Conservation (phyloP, 306 rosid species). For the Corylus avellana region DNA sequence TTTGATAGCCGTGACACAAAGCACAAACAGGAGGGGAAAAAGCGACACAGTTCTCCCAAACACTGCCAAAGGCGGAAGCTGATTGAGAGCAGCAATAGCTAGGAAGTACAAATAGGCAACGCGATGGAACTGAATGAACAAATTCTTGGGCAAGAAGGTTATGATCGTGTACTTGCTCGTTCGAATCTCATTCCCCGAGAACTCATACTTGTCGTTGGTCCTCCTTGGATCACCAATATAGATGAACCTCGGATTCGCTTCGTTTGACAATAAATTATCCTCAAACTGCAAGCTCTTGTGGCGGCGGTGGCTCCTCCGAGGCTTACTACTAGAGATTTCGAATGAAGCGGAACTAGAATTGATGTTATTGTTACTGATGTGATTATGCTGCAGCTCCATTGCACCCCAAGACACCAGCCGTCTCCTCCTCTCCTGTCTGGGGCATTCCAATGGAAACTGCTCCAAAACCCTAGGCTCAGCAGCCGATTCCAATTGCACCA, state of each 20-base stretch:
- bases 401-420: conserved; percentile 59
- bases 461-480: conserved; percentile 35
- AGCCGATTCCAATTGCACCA: conserved; percentile 20
- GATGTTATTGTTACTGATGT: neutral
- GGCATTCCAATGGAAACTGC: conserved; percentile 62
- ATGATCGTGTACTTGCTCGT: conserved; percentile 82
- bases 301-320: conserved; percentile 57
- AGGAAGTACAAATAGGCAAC: conserved; percentile 94
- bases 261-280: conserved; percentile 43
- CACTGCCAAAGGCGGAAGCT: conserved; percentile 97
- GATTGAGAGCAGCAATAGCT: conserved; percentile 91
- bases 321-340: conserved; percentile 52
- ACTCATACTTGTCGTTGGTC: conserved; percentile 88
- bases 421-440: conserved; percentile 49
- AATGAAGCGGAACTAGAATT: conserved; percentile 32
- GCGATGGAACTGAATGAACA: conserved; percentile 90
- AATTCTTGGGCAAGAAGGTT: conserved; percentile 87
- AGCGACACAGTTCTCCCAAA: conserved; percentile 93
- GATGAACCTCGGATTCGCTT: conserved; percentile 72
- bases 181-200: conserved; percentile 81
- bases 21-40: conserved; percentile 83
- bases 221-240: conserved; percentile 73
- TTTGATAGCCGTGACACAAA: conserved; percentile 88
- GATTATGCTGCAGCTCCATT: conserved; percentile 63
- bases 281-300: conserved; percentile 70